These are phyloP conservation scores for Aquilaria sinensis DNA, from an alignment of 345 rosid genomes.

Conservation along the genomic window DNA sequence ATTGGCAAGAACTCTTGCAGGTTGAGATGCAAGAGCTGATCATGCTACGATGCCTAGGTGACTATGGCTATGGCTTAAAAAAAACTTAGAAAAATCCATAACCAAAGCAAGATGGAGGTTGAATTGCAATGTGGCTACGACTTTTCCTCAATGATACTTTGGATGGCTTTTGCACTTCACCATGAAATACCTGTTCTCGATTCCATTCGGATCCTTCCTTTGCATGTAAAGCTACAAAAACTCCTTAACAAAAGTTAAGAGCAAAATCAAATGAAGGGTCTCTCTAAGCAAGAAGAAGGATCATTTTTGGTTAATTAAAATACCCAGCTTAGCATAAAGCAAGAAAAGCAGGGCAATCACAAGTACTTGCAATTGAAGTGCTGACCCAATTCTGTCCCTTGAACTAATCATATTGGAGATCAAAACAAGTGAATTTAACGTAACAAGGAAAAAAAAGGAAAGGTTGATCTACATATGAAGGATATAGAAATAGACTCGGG, in stretches of 20 bases:
- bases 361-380: slow-evolving; percentile 60
- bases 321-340: slow-evolving; percentile 49
- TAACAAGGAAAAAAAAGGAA: slow-evolving; percentile 38
- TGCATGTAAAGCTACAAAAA: slow-evolving; percentile 67
- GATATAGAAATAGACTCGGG: slow-evolving; percentile 10
- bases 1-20: slow-evolving; percentile 43
- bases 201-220: slow-evolving; percentile 60
- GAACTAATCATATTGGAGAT: slow-evolving; percentile 41
- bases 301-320: slow-evolving; percentile 22
- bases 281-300: slow-evolving; percentile 35
- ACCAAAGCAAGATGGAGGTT: slow-evolving; percentile 83
- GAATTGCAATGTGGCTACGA: slow-evolving; percentile 87
- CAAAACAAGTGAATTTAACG: slow-evolving; percentile 49
- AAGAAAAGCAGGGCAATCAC: slow-evolving; percentile 51
- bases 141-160: slow-evolving; percentile 79
- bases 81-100: slow-evolving; percentile 18
- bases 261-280: slow-evolving; percentile 44
- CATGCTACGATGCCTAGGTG: slow-evolving; percentile 30
- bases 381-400: slow-evolving; percentile 56
- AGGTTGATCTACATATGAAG: slow-evolving; percentile 20
- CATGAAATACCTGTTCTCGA: slow-evolving; percentile 67
- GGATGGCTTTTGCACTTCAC: slow-evolving; percentile 67
- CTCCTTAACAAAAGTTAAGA: slow-evolving; percentile 79
- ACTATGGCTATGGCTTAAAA: no score
- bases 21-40: slow-evolving; percentile 68